Conservation (phyloP, 2,329 filamentous ascomycete species). For the Monilinia fructigena region DNA sequence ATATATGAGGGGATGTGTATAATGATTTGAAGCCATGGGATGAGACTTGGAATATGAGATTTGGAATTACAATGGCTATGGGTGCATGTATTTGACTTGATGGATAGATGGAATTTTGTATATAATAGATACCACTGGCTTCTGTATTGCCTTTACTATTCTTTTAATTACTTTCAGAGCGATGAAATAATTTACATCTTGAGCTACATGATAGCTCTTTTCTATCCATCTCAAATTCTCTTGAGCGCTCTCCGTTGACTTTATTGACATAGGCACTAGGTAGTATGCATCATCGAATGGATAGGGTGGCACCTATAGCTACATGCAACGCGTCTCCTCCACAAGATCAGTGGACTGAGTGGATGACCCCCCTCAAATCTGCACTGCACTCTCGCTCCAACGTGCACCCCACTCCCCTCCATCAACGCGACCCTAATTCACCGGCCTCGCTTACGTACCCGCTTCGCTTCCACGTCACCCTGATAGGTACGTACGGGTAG, state of each 20-base stretch:
- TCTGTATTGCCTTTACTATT: background rate
- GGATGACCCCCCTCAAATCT: background rate
- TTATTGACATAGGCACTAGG: no score
- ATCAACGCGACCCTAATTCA: no score
- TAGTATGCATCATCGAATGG: no score
- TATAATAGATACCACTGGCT: constrained; percentile 15
- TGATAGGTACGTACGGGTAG: no score
- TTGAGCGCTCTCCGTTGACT: no score
- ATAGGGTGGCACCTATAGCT: no score
- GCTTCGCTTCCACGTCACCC: no score
- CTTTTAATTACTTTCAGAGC: background rate
- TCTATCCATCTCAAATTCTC: background rate
- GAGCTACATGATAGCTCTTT: background rate
- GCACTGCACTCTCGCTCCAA: background rate
- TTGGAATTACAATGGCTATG: constrained; percentile 12
- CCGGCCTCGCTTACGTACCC: no score
- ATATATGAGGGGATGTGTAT: background rate
- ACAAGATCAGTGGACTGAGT: no score
- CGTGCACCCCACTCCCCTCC: no score
- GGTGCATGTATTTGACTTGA: background rate
- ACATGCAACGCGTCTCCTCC: no score
- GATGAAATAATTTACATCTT: background rate
- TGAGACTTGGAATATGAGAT: background rate
- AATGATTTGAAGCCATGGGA: background rate
- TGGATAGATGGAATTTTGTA: background rate